phyloP scores from a whole-genome alignment of 192 early-diverging fungal genomes.

The Pecoramyces ruminantium region DNA sequence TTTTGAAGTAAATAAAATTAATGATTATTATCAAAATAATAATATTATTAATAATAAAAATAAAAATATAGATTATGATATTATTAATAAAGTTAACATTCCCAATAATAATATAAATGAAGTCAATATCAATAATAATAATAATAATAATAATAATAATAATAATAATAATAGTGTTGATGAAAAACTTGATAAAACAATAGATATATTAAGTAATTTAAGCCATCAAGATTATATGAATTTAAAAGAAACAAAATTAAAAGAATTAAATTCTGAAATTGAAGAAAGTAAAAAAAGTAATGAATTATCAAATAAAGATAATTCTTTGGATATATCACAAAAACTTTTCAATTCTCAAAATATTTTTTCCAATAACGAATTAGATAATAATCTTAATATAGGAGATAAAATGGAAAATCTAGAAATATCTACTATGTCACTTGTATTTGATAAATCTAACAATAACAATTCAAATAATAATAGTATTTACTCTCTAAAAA shows the following conservation, averaged over 20 bases:
- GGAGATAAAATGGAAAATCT: neutral
- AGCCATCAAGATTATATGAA: neutral
- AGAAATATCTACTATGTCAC: neutral
- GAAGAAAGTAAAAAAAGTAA: neutral
- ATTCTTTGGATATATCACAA: neutral
- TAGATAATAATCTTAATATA: neutral
- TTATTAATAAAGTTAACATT: no score
- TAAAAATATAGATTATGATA: no score
- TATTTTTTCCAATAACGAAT: neutral
- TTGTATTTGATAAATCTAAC: neutral
- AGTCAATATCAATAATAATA: neutral
- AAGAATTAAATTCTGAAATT: neutral
- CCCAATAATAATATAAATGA: neutral
- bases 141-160: neutral
- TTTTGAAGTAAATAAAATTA: no score
- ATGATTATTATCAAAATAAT: no score
- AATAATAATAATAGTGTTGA: neutral
- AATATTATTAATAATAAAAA: no score
- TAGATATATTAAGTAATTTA: neutral
- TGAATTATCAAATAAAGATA: neutral
- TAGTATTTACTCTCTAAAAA: neutral
- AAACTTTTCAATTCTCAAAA: neutral
- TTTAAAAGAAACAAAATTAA: neutral
- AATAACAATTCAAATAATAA: neutral
- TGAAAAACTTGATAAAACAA: neutral